Evolutionary conservation across 441 rosid species (phyloP).

Genomic region (Corymbia citriodora): DNA sequence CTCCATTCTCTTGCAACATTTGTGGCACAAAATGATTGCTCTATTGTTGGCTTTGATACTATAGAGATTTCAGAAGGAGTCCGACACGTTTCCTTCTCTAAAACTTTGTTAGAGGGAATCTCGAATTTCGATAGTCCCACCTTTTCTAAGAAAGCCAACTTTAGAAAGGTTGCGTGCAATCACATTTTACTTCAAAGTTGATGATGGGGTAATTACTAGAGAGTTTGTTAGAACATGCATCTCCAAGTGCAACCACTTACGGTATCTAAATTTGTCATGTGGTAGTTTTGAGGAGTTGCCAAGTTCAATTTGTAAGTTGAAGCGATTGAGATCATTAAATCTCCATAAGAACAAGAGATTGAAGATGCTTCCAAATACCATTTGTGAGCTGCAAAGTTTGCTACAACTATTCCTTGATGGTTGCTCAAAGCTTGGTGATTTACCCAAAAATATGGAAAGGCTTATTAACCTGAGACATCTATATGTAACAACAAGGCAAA

Average conservation of each 20-base stretch:
- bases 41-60: neutral
- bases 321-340: rapidly evolving
- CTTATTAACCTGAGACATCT: neutral
- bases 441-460: neutral
- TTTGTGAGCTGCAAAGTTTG: neutral
- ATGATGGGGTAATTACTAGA: neutral
- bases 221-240: rapidly evolving
- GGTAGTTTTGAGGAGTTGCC: neutral
- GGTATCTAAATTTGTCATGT: rapidly evolving
- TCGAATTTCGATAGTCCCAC: rapidly evolving
- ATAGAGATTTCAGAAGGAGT: neutral
- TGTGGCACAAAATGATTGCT: rapidly evolving
- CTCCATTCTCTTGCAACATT: rapidly evolving
- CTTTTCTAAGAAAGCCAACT: neutral
- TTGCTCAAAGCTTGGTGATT: neutral
- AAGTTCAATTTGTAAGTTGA: neutral
- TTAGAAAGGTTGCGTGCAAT: neutral
- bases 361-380: neutral
- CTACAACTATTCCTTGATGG: rapidly evolving
- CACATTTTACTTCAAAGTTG: rapidly evolving
- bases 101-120: rapidly evolving
- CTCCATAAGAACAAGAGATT: rapidly evolving
- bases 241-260: rapidly evolving
- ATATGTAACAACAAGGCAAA: rapidly evolving
- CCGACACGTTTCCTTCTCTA: rapidly evolving